Evolutionary conservation across 345 rosid genomes (phyloP), one percentile per base, ranked within the genome.

Genomic region (Reutealis trisperma): DNA sequence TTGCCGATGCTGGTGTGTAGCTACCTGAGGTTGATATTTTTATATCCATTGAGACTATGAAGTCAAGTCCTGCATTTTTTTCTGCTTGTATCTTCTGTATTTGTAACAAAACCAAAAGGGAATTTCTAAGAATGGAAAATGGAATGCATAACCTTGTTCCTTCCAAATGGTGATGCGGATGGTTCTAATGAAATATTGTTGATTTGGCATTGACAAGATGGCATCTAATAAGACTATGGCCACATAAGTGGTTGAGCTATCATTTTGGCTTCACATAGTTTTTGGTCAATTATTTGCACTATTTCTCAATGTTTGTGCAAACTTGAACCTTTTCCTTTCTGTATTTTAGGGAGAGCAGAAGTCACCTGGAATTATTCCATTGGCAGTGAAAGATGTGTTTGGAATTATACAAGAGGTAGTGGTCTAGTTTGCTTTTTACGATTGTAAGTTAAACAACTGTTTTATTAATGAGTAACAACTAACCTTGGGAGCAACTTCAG

Each of bases 321-420:
- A 67, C 27, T 25, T 75, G 37, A 68, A 59, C 59, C 25, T 60
- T 47, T 7, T 37, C 25, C 60, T 67, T 75, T 8, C 27, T 77
- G 41, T 71, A 74, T 84, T 54, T 67, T 65, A 95, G 99, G 99
- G 99, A 63, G 99, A 93, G 85, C 99, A 95, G 80, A 93, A 92
- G 86, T 95, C 95, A 83, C 99, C 99, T 66, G 98, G 99, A 77
- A 80, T 93, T 21, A 91, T 95, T 77, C 99, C 98, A 2, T 70
- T 95, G 88, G 96, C 99, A 1, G 90, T 95, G 80, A 93, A 95
- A 85, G 98, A 95, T 80, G 99, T 90, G 7, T 95, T 93, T 86
- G 90, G 94, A 80, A 91, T 93, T 78, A 95, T 95, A 80, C 99
- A 95, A 86, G 98, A 95, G 96, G 98, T 95, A 83, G 67, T 61